Conservation (phyloP, 2,329 filamentous ascomycete genomes). For the Chrysoporthe puriensis region DNA sequence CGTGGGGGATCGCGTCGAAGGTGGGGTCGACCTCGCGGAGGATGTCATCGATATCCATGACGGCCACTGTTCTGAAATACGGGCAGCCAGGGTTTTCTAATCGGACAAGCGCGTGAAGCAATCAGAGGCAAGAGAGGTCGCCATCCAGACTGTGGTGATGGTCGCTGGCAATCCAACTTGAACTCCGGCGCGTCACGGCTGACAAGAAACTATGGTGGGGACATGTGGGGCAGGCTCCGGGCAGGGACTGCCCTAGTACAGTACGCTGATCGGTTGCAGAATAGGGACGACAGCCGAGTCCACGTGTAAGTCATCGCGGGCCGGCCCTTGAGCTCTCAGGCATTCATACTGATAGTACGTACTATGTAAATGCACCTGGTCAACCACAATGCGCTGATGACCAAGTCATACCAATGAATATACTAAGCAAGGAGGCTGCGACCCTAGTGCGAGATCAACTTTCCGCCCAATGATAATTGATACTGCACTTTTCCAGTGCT, state of each 20-base stretch:
- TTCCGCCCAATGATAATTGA: neutral
- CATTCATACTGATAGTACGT: neutral
- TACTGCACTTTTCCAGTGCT: too few relatives aligned
- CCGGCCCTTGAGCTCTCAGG: neutral
- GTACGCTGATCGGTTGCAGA: neutral
- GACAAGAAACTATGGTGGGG: neutral
- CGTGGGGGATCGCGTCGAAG: slow-evolving; percentile 56
- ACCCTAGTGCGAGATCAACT: too few relatives aligned
- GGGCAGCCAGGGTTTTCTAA: neutral
- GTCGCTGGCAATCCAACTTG: neutral
- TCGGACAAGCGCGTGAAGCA: neutral
- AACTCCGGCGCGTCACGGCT: slow-evolving; percentile 10
- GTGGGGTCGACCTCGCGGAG: slow-evolving; percentile 71
- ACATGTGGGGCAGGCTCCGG: neutral
- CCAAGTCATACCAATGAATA: too few relatives aligned
- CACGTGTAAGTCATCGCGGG: neutral
- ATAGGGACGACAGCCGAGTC: neutral
- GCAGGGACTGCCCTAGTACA: slow-evolving; percentile 1
- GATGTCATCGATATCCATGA: slow-evolving; percentile 82
- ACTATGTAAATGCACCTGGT: too few relatives aligned
- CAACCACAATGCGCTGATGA: too few relatives aligned
- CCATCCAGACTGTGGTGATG: neutral
- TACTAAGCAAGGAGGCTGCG: too few relatives aligned
- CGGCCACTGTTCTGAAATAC: neutral
- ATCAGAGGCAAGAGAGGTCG: neutral